phyloP scores from a whole-genome alignment of 2,329 filamentous ascomycete species.

The Juglanconis juglandina region DNA sequence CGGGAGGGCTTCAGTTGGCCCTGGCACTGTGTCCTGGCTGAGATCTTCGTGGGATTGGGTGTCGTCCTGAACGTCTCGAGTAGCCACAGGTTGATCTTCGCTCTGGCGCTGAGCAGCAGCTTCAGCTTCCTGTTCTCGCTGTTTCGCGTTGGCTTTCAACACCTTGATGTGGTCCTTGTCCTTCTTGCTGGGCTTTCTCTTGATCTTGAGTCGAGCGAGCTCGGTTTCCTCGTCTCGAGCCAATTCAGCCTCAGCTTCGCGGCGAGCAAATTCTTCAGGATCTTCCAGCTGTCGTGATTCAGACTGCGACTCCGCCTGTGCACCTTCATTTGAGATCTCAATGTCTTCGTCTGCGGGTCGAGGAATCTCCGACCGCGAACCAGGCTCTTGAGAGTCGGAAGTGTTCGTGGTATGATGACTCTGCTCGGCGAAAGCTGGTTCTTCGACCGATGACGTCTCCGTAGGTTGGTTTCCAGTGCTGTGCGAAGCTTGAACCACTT shows the following conservation, averaged over 20 bases:
- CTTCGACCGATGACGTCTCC: background rate
- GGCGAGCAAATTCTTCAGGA: background rate
- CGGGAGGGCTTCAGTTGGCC: background rate
- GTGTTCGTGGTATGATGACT: background rate
- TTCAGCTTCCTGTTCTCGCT: slow-evolving; percentile 11
- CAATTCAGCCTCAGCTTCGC: slow-evolving; percentile 1
- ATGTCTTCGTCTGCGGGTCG: background rate
- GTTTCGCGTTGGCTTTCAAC: slow-evolving; percentile 7
- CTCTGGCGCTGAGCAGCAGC: background rate
- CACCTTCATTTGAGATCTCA: background rate
- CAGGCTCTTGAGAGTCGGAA: background rate
- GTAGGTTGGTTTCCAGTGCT: background rate
- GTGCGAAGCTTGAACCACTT: background rate
- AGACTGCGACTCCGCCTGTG: background rate
- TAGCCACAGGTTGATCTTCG: background rate
- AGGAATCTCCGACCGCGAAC: background rate
- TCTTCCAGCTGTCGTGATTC: background rate
- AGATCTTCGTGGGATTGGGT: background rate
- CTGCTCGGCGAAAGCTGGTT: background rate
- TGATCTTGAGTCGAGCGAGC: slow-evolving; percentile 9
- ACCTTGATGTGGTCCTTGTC: slow-evolving; percentile 13
- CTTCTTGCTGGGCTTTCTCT: slow-evolving; percentile 15
- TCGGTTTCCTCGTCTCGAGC: slow-evolving; percentile 9
- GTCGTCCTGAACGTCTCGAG: background rate
- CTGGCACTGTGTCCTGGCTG: background rate